Evolutionary conservation across 2,329 filamentous ascomycete species (phyloP).

Genomic region (Botrytis medusae): DNA sequence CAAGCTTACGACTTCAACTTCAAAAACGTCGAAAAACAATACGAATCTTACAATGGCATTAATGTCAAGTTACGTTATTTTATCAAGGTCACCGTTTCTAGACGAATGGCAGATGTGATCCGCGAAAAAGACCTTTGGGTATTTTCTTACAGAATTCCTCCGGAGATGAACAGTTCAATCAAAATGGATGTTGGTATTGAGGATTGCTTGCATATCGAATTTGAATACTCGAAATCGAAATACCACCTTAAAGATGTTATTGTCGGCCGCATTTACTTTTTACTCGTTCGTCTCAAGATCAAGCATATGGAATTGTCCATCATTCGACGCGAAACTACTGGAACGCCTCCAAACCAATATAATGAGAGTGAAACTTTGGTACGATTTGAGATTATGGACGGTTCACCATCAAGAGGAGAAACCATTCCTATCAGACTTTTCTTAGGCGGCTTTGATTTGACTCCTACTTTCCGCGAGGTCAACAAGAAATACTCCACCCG

Average conservation of each 20-base stretch:
- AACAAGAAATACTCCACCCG: conserved; percentile 99
- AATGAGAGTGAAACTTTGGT: conserved; percentile 99
- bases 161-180: conserved; percentile 96
- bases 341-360: conserved; percentile 96
- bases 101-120: conserved; percentile 96
- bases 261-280: conserved; percentile 96
- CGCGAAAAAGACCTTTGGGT: conserved; percentile 99
- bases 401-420: conserved; percentile 88
- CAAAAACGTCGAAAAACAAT: conserved; percentile 99
- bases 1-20: conserved; percentile 99
- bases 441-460: conserved; percentile 95
- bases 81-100: conserved; percentile 91
- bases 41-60: conserved; percentile 99
- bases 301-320: conserved; percentile 99
- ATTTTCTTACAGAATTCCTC: conserved; percentile 96
- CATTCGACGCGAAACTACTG: conserved; percentile 93
- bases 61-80: conserved; percentile 99
- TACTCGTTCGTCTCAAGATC: conserved; percentile 96
- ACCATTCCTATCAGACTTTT: conserved; percentile 97
- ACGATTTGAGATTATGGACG: conserved; percentile 99
- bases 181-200: conserved; percentile 99
- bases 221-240: conserved; percentile 98
- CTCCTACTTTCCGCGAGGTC: conserved; percentile 96
- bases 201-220: conserved; percentile 98
- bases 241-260: conserved; percentile 99